These are phyloP conservation scores for Candida morakotiae DNA, from an alignment of 805 yeast species.

Conservation along the genomic window DNA sequence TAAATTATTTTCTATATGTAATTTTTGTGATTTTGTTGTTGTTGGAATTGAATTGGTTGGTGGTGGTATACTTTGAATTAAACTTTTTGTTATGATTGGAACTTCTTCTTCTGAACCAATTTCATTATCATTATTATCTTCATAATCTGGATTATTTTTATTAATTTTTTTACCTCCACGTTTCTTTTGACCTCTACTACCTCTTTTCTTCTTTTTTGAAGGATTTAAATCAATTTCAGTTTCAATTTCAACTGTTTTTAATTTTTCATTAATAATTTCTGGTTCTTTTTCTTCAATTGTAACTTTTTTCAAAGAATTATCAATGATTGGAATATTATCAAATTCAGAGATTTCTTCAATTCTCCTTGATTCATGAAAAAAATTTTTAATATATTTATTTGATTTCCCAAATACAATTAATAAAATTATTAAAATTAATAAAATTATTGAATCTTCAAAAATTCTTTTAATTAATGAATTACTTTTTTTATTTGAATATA, in stretches of 20 bases:
- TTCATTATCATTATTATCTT: slow-evolving; percentile 8
- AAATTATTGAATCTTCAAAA: slow-evolving; percentile 48
- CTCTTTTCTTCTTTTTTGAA: slow-evolving; percentile 71
- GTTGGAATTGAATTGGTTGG: too few relatives aligned
- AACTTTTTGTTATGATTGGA: slow-evolving; percentile 18
- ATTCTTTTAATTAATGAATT: slow-evolving; percentile 19
- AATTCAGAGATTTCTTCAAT: slow-evolving; percentile 1
- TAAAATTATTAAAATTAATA: slow-evolving; percentile 32
- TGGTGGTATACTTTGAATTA: slow-evolving; percentile 19
- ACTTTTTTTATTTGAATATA: background rate
- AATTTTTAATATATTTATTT: slow-evolving; percentile 16
- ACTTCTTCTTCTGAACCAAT: slow-evolving; percentile 10
- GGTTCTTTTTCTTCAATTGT: slow-evolving; percentile 12
- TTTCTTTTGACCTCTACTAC: slow-evolving; percentile 73
- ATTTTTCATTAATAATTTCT: slow-evolving; percentile 7
- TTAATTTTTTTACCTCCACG: slow-evolving; percentile 44
- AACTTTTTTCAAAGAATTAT: slow-evolving; percentile 14
- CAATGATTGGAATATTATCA: slow-evolving; percentile 1
- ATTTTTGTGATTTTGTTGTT: slow-evolving; percentile 28
- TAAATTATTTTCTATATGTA: slow-evolving; percentile 47
- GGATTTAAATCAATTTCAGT: slow-evolving; percentile 13
- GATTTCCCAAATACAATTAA: slow-evolving; percentile 33
- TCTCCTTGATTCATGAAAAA: slow-evolving; percentile 4
- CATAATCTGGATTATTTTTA: slow-evolving; percentile 7
- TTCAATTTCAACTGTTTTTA: slow-evolving; percentile 10